phyloP scores from a whole-genome alignment of 345 rosid genomes.

The Gossypium australe region DNA sequence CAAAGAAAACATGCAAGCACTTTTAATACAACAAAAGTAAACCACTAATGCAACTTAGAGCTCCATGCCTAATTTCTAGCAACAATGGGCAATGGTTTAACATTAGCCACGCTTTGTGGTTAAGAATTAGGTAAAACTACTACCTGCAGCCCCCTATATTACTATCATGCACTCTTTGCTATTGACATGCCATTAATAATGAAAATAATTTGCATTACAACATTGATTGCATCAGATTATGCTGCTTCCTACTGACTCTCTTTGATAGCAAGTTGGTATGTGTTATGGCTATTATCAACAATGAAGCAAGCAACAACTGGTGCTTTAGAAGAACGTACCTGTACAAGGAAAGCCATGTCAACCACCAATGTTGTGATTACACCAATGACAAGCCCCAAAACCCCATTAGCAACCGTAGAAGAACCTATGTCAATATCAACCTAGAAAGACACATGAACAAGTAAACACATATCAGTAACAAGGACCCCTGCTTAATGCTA shows the following conservation, averaged over 20 bases:
- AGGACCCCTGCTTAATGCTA: not conserved
- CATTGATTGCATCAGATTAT: not conserved
- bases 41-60: not conserved
- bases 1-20: not conserved
- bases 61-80: not conserved
- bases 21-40: not conserved
- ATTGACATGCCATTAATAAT: not conserved
- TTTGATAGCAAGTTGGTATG: not conserved
- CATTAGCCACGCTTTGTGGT: not conserved
- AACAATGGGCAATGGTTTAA: not conserved
- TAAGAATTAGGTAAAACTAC: not conserved
- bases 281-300: not conserved
- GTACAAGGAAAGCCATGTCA: conserved; percentile 99
- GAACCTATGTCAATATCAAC: conserved; percentile 96
- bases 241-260: not conserved
- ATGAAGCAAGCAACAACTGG: not conserved
- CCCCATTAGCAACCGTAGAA: conserved; percentile 98
- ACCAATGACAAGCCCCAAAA: conserved; percentile 94
- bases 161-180: not conserved
- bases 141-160: not conserved
- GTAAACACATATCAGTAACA: conserved; percentile 1
- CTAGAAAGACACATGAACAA: conserved; percentile 32
- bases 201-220: not conserved
- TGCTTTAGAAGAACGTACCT: conserved; percentile 28
- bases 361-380: conserved; percentile 86